Percentiles rank a stretch among this genome's conserved stretches.
phyloP scores from a whole-genome alignment of 768 basidiomycete species.

The Pholiota conissans region DNA sequence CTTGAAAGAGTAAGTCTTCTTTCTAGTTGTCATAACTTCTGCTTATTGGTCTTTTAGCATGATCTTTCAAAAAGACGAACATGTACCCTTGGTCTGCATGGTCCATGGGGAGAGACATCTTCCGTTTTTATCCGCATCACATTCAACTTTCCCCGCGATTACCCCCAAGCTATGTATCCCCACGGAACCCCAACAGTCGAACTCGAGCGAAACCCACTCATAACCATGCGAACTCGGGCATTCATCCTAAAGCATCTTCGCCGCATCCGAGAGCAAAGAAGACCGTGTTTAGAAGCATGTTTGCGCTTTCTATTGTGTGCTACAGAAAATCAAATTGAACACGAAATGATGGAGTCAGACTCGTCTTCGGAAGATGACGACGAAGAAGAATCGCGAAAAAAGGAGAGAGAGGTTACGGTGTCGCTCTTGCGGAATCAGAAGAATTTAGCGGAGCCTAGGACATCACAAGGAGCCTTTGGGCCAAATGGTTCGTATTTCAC shows the following conservation, averaged over 20 bases:
- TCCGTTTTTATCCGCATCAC: conserved; percentile 86
- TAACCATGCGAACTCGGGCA: conserved; percentile 75
- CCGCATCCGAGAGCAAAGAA: conserved; percentile 64
- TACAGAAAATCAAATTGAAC: conserved; percentile 52
- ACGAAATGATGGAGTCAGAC: conserved; percentile 48
- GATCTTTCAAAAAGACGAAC: conserved; percentile 73
- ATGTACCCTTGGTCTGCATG: conserved; percentile 83
- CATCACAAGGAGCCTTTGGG: conserved; percentile 87
- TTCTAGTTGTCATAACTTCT: neutral
- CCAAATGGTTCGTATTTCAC: conserved; percentile 64
- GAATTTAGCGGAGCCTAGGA: conserved; percentile 81
- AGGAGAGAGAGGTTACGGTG: conserved; percentile 50
- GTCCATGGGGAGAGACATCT: conserved; percentile 88
- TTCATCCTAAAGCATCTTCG: conserved; percentile 79
- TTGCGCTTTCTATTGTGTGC: conserved; percentile 78
- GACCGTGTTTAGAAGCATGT: conserved; percentile 85
- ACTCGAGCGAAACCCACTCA: conserved; percentile 79
- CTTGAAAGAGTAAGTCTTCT: conserved; percentile 72
- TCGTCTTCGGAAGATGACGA: conserved; percentile 74
- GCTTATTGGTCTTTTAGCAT: conserved; percentile 39
- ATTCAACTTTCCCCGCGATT: conserved; percentile 85
- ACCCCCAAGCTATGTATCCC: conserved; percentile 65
- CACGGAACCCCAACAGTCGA: conserved; percentile 73
- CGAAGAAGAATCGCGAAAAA: conserved; percentile 38
- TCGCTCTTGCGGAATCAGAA: conserved; percentile 63